These are phyloP conservation scores for Melampsora americana DNA, from an alignment of 1,284 basidiomycete genomes.

Conservation along the genomic window DNA sequence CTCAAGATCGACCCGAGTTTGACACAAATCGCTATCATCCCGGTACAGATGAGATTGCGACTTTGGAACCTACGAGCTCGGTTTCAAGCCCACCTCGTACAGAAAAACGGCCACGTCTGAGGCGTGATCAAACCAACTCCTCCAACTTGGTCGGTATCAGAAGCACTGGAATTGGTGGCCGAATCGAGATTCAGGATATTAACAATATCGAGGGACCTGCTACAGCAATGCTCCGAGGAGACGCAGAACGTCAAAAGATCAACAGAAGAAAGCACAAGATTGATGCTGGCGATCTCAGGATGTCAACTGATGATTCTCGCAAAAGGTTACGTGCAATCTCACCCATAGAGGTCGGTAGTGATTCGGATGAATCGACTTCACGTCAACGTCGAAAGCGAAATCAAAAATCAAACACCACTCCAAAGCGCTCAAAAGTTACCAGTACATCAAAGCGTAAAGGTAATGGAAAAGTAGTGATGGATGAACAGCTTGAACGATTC, in stretches of 20 bases:
- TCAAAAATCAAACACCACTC: background rate
- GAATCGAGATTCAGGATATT: constrained; percentile 22
- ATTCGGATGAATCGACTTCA: constrained; percentile 1
- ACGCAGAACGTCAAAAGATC: background rate
- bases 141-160: too few relatives aligned
- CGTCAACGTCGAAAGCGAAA: background rate
- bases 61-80: background rate
- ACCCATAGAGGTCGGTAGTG: background rate
- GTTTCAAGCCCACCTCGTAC: background rate
- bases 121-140: constrained; percentile 1
- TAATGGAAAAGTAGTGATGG: background rate
- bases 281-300: background rate
- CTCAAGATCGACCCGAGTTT: constrained; percentile 9
- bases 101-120: background rate
- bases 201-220: constrained; percentile 27
- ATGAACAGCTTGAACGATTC: constrained; percentile 6
- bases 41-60: background rate
- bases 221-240: constrained; percentile 16
- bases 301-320: background rate
- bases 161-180: background rate
- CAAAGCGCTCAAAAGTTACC: background rate
- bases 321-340: background rate
- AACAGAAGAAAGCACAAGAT: background rate
- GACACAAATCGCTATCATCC: background rate
- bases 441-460: background rate